These are phyloP conservation scores for Naganishia vishniacii DNA, from an alignment of 768 basidiomycete genomes.

Conservation along the genomic window DNA sequence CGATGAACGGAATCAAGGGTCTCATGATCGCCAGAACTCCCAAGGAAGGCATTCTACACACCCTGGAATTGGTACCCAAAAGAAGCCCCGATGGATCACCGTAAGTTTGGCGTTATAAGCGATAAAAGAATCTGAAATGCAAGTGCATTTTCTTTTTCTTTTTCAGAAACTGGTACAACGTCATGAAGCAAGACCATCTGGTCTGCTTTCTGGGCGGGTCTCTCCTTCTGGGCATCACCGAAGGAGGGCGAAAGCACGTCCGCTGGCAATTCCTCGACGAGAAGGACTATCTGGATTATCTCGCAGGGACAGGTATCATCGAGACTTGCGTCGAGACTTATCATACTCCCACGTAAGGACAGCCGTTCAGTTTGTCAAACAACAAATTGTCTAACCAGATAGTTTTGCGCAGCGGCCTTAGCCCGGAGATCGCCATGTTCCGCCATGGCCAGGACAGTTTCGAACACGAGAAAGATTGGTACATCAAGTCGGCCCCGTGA, in stretches of 20 bases:
- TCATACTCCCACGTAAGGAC: constrained; percentile 65
- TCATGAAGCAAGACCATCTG: constrained; percentile 89
- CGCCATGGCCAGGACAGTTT: constrained; percentile 49
- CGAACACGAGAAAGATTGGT: constrained; percentile 64
- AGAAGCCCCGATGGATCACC: constrained; percentile 35
- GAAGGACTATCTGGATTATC: constrained; percentile 69
- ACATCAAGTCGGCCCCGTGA: constrained; percentile 60
- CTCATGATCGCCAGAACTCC: constrained; percentile 65
- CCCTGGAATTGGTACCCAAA: constrained; percentile 65
- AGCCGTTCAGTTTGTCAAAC: too few relatives aligned
- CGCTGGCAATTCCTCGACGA: constrained; percentile 59
- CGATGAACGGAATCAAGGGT: constrained; percentile 73
- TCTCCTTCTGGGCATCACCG: constrained; percentile 79
- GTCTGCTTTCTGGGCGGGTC: constrained; percentile 92
- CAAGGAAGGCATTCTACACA: constrained; percentile 63
- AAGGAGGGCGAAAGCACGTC: constrained; percentile 35
- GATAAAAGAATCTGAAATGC: not conserved
- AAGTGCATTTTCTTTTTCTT: not conserved
- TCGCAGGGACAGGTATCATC: constrained; percentile 69
- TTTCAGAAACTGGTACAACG: constrained; percentile 64
- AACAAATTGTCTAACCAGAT: too few relatives aligned
- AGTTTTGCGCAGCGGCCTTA: constrained; percentile 54
- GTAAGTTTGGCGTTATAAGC: constrained; percentile 41
- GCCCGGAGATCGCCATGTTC: constrained; percentile 87
- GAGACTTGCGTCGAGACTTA: constrained; percentile 71